Percentiles rank a stretch among this genome's conserved stretches.
Evolutionary conservation across 345 rosid species (phyloP).

Genomic region (Camelina sativa): DNA sequence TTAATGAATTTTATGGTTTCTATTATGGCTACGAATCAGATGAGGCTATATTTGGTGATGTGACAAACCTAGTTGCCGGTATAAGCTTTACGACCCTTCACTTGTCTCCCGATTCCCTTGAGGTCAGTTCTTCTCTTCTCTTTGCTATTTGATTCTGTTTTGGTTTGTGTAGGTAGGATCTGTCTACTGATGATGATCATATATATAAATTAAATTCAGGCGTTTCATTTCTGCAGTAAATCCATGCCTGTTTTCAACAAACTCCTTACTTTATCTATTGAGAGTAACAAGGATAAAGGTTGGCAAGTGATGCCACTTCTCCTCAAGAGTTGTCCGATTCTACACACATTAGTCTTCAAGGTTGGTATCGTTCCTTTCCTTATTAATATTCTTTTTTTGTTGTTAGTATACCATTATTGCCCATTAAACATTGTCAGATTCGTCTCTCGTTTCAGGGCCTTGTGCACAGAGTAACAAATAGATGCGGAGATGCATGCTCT

Average conservation of each 20-base stretch:
- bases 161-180: neutral
- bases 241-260: neutral
- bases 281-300: too few species aligned
- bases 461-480: neutral
- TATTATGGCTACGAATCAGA: too few species aligned
- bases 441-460: neutral
- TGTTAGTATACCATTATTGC: neutral
- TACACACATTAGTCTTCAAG: too few species aligned
- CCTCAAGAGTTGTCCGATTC: too few species aligned
- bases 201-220: neutral
- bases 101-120: slow-evolving; percentile 19
- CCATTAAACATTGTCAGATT: neutral
- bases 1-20: too few species aligned
- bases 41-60: neutral
- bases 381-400: too few species aligned
- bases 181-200: neutral
- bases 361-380: too few species aligned
- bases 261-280: neutral
- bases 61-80: neutral
- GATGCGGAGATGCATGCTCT: neutral
- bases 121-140: neutral
- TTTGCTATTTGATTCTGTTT: neutral
- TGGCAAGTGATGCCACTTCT: too few species aligned
- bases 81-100: slow-evolving; percentile 6
- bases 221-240: neutral